Conservation (phyloP, 2,329 filamentous ascomycete genomes). For the Helicocarpus griseus region DNA sequence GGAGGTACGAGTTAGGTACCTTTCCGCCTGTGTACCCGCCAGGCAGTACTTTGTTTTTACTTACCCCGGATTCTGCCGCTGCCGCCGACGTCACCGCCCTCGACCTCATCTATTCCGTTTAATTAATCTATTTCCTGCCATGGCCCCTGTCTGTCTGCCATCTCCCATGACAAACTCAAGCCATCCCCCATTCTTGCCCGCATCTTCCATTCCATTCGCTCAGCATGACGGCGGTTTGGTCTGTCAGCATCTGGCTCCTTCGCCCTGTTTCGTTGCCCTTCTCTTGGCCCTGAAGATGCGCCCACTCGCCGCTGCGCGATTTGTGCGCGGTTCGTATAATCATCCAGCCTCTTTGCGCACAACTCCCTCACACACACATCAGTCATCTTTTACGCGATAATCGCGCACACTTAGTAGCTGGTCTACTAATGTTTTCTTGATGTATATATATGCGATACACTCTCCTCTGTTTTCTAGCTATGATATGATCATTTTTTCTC, state of each 20-base stretch:
- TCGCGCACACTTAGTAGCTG: neutral
- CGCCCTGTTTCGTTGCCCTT: neutral
- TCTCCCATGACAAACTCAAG: neutral
- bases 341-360: neutral
- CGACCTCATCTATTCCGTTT: too few species aligned
- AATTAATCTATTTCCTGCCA: neutral
- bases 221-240: neutral
- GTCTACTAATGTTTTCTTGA: neutral
- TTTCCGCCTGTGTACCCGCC: neutral
- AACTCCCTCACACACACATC: neutral
- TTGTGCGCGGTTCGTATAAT: constrained; percentile 9
- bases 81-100: too few species aligned
- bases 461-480: neutral
- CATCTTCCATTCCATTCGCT: neutral
- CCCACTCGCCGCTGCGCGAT: constrained; percentile 8
- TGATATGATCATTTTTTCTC: neutral
- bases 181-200: neutral
- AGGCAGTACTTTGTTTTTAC: neutral
- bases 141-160: neutral
- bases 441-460: neutral
- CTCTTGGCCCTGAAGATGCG: neutral
- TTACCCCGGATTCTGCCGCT: neutral
- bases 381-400: neutral
- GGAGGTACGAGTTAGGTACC: neutral
- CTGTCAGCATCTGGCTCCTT: neutral